Base-by-base conservation (phyloP, 1,284 basidiomycete genomes). In the Uromyces viciae-fabae region DNA sequence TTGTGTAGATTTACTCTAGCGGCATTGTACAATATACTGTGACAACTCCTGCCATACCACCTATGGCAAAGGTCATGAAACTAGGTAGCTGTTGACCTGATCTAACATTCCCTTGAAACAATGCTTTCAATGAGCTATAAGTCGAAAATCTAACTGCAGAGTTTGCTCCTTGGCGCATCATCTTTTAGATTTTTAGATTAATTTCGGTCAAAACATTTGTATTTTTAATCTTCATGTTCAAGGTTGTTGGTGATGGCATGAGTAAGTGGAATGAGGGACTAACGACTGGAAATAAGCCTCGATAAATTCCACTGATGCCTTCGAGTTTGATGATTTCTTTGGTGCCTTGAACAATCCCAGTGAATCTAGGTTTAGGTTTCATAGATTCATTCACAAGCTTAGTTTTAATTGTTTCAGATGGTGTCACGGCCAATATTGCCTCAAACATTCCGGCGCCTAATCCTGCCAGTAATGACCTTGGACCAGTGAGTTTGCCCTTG, bases 401-500 rank as follows among this genome's bases (percentile, higher is more conserved):
- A n/a, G 96, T 99, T 86, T 99, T 99, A 88, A 99, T 98, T 0
- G 96, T 98, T 87, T 99, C 96, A 9, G 93, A 95, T 0, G 96
- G 97, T 0, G 96, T 98, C 7, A 98, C 96, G 0, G 95, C 96
- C 81, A 98, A 91, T 36, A 98, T 86, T 0, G 96, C 95, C 87
- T 99, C 96, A 86, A 89, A 92, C 91, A 97, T 91, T 14, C 97
- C 96, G 1, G 97, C 97, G 60, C 94, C 95, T 4, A 99, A 88
- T 54, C 97, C 96, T 73, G 97, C 94, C 75, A 94, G 84, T 75
- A 98, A 89, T 86, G 93, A 94, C 75, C 91, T 87, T 8, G 93
- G 92, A 0, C 94, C 91, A 81, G 90, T 92, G 43, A 97, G 90
- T 89, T 94, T 94, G 28, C 95, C 95, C 94, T 96, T 84, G 79